Percentiles rank a stretch among this genome's conserved stretches.
Evolutionary conservation across 306 rosid genomes (phyloP).

Genomic region (Urtica urens): DNA sequence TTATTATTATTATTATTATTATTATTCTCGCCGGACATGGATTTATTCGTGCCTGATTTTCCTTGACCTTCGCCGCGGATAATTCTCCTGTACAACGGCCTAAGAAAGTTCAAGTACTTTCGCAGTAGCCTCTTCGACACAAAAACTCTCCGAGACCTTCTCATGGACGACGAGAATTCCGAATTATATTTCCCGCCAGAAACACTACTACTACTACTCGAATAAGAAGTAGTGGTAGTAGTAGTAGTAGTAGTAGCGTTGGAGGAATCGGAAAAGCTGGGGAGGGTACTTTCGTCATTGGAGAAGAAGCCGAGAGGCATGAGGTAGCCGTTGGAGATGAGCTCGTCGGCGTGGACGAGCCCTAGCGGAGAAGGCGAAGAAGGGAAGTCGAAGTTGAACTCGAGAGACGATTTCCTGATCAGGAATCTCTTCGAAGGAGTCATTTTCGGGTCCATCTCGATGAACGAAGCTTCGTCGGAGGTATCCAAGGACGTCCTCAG

Average conservation of each 20-base stretch:
- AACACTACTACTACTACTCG: no score
- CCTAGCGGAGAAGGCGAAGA: conserved; percentile 39
- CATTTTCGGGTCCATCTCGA: conserved; percentile 96
- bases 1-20: no score
- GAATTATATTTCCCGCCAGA: conserved; percentile 17
- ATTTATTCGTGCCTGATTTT: no score
- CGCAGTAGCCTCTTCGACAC: conserved; percentile 53
- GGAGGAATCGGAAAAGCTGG: no score
- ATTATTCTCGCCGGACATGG: no score
- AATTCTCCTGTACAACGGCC: conserved; percentile 65
- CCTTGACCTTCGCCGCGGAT: no score
- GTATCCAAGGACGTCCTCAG: conserved; percentile 53
- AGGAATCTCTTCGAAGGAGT: conserved; percentile 85
- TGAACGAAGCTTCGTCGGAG: conserved; percentile 77
- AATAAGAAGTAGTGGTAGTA: no score
- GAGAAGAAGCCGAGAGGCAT: conserved; percentile 66
- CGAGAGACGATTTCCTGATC: conserved; percentile 52
- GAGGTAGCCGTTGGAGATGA: conserved; percentile 80
- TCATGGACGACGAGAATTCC: conserved; percentile 37
- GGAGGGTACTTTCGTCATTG: no score
- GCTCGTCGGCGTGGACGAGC: conserved; percentile 86
- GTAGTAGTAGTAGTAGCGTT: no score
- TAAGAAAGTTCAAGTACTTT: conserved; percentile 64
- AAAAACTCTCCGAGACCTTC: conserved; percentile 59
- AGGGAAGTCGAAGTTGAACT: conserved; percentile 85